Base-by-base conservation (phyloP, 257 asterid species). In the Nicotiana otophora region DNA sequence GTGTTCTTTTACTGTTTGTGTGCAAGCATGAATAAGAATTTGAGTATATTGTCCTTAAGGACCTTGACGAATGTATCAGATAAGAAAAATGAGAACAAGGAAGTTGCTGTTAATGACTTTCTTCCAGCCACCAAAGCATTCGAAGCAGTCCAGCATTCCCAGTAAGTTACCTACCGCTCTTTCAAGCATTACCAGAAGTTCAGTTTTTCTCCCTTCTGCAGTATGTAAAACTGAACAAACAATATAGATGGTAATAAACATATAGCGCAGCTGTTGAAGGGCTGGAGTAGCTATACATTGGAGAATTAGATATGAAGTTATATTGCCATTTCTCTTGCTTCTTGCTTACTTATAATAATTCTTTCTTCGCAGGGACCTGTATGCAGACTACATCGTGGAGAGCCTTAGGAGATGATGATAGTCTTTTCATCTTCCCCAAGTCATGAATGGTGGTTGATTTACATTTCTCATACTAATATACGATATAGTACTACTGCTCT, bases 71-170 rank as follows among this genome's bases (percentile, higher is more conserved):
- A 82, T 82, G 58, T 63, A 81, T 74, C 84, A 92, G 98, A 96
- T 83, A 94, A 96, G 91, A 96, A 94, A 87, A 93, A 96, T 74
- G 98, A 96, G 95, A 94, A 94, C 91, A 94, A 96, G 88, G 98
- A 92, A 33, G 98, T 94, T 67, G 98, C 93, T 10, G 98, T 96
- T 15, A 88, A 89, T 63, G 91, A 94, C 30, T 95, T 94, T 84
- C 97, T 91, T 75, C 97, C 97, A 0, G 94, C 98, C 74, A 76
- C 88, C 5, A 80, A 84, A 23, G 99, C 98, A 10, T 88, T 88
- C 55, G 95, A 94, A 55, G 99, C 98, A 64, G 88, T 92, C 83
- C 92, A 92, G 90, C 85, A 86, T 81, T 96, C 99, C 84, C 91
- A 94, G 98, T 94, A 86, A 92, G 98, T 77, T 19, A 5, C 6